Evolutionary conservation across 2,329 filamentous ascomycete species (phyloP).

Genomic region (Cryphonectria japonica): DNA sequence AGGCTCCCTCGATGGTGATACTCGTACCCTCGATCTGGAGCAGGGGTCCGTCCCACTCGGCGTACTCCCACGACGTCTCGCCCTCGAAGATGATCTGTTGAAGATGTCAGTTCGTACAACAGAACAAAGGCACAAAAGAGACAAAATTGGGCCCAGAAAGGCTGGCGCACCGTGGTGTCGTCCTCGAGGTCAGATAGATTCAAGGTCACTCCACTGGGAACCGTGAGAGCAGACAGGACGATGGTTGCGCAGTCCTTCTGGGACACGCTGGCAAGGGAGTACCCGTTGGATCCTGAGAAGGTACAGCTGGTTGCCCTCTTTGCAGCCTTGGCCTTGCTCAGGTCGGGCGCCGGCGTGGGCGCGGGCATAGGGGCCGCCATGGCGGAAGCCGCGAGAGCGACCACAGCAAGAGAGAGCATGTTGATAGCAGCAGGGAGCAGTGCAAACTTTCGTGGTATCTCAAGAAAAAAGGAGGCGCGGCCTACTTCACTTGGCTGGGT

Average conservation of each 20-base stretch:
- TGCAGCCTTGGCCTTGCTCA: constrained; percentile 13
- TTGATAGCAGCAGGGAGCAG: neutral
- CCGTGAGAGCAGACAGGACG: constrained; percentile 53
- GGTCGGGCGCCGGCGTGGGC: constrained; percentile 20
- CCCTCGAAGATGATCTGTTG: constrained; percentile 62
- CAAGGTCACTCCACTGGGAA: constrained; percentile 62
- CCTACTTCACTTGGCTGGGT: neutral
- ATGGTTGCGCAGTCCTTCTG: constrained; percentile 58
- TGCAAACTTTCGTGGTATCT: neutral
- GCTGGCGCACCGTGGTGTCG: constrained; percentile 41
- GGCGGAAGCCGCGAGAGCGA: constrained; percentile 27
- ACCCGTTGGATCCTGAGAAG: constrained; percentile 52
- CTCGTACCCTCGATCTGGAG: constrained; percentile 61
- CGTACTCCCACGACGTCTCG: constrained; percentile 67
- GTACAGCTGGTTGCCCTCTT: constrained; percentile 48
- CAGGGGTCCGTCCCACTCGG: constrained; percentile 67
- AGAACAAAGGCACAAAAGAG: neutral
- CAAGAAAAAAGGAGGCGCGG: neutral
- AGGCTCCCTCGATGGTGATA: constrained; percentile 56
- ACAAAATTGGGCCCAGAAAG: constrained; percentile 39
- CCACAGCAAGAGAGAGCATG: constrained; percentile 25
- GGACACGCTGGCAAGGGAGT: constrained; percentile 47
- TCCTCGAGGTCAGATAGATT: constrained; percentile 55
- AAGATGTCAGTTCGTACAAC: constrained; percentile 17
- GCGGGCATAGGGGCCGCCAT: constrained; percentile 23